Evolutionary conservation across 805 yeast species (phyloP).

Genomic region (Nadsonia fulvescens): DNA sequence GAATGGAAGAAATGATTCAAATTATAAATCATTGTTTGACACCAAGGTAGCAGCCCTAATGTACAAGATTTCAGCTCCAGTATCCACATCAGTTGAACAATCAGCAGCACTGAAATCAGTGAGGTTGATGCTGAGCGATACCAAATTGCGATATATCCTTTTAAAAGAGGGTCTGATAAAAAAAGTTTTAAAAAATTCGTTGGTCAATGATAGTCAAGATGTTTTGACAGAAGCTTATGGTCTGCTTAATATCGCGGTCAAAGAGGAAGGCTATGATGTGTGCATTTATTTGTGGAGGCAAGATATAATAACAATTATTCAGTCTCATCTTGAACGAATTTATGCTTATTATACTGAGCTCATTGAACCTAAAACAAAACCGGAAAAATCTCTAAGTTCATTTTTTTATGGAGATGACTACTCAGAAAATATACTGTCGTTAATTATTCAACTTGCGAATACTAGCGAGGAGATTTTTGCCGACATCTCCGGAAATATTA

Average conservation of each 20-base stretch:
- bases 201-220: constrained; percentile 53
- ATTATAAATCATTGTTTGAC: too few species aligned
- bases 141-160: constrained; percentile 38
- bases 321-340: too few species aligned
- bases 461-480: constrained; percentile 44
- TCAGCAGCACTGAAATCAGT: too few species aligned
- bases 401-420: too few species aligned
- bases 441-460: constrained; percentile 47
- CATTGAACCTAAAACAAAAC: too few species aligned
- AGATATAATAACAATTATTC: constrained; percentile 50
- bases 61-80: too few species aligned
- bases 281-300: constrained; percentile 61
- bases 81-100: too few species aligned
- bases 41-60: too few species aligned
- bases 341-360: too few species aligned
- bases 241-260: constrained; percentile 53
- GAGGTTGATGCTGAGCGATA: too few species aligned
- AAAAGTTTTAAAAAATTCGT: constrained; percentile 39
- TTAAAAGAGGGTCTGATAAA: constrained; percentile 57
- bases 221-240: constrained; percentile 73
- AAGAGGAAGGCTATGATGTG: constrained; percentile 78
- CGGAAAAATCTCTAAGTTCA: too few species aligned
- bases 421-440: constrained; percentile 54
- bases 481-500: constrained; percentile 19
- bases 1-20: too few species aligned